Evolutionary conservation across 495 filamentous ascomycete genomes (phyloP), one percentile per base, ranked within the genome.

Genomic region (Entonaema liquescens): DNA sequence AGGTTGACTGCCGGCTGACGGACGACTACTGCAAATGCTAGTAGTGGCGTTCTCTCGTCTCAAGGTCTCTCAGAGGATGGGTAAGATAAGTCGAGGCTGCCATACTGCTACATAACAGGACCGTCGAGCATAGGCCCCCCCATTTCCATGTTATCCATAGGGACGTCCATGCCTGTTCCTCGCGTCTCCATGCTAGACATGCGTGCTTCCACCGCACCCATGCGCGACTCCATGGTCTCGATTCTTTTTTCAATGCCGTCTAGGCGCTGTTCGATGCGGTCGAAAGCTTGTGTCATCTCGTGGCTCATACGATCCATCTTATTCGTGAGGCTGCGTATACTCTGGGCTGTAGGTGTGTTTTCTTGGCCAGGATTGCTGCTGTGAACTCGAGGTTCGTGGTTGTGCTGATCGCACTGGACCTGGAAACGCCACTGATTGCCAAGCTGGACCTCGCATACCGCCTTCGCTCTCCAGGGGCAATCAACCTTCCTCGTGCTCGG

Each of bases 401-500:
- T 85, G 70, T 85, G 83, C 4, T 82, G 77, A 28, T 74, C 64
- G 33, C 80, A 79, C 57, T 84, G 83, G 0, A 85, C 80, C 2
- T 76, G 78, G 54, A 85, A 85, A 17, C 82, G 79, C 83, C 83
- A 85, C 59, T 83, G 83, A 66, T 85, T 82, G 36, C 79, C 79
- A 21, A 84, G 70, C 71, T 82, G 81, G 9, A 85, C 83, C 50
- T 85, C 83, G 54, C 83, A 85, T 11, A 85, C 83, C 1, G 83
- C 83, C 71, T 85, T 85, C 11, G 83, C 83, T 40, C 81, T 81
- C 78, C 81, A 85, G 21, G 83, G 83, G 52, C 83, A 85, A 59
- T 85, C 83, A 31, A 85, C 77, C 75, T 85, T 85, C 65, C 83
- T 81, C 15, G 83, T 85, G 71, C 79, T 84, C 5, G 83, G 83